Percentiles rank a stretch among this genome's conserved stretches.
These are phyloP conservation scores for Flueggea neowawraea DNA, from an alignment of 441 rosid species.

Conservation along the genomic window DNA sequence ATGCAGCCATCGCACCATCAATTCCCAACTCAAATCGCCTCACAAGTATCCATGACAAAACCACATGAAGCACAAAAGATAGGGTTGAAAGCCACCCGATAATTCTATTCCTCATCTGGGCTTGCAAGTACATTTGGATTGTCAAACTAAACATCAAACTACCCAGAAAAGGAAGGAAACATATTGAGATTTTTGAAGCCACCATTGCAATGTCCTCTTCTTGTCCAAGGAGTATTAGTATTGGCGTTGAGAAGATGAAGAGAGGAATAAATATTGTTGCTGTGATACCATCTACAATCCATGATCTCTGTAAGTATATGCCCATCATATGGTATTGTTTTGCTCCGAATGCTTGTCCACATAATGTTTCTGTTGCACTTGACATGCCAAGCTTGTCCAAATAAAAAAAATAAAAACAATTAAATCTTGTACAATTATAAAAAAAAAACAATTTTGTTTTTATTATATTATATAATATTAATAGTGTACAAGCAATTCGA, in stretches of 20 bases:
- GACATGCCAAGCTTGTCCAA: slow-evolving; percentile 65
- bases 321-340: slow-evolving; percentile 76
- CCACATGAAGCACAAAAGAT: slow-evolving; percentile 39
- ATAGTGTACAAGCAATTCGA: no score
- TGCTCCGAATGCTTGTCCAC: slow-evolving; percentile 93
- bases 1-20: slow-evolving; percentile 58
- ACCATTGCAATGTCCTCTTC: slow-evolving; percentile 37
- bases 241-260: slow-evolving; percentile 41
- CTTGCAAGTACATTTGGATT: slow-evolving; percentile 62
- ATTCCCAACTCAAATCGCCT: slow-evolving; percentile 37
- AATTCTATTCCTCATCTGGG: slow-evolving; percentile 53
- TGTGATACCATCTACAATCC: slow-evolving; percentile 25
- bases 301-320: no score
- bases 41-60: slow-evolving; percentile 55
- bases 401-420: not conserved
- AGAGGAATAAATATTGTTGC: slow-evolving; percentile 51
- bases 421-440: no score
- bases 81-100: slow-evolving; percentile 39
- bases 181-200: slow-evolving; percentile 41
- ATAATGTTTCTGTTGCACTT: no score
- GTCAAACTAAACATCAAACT: slow-evolving; percentile 29
- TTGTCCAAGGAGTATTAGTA: slow-evolving; percentile 51
- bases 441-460: no score
- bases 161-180: slow-evolving; percentile 59
- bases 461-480: no score